Evolutionary conservation across 2,329 filamentous ascomycete genomes (phyloP).

Genomic region (Penicillium sp.): DNA sequence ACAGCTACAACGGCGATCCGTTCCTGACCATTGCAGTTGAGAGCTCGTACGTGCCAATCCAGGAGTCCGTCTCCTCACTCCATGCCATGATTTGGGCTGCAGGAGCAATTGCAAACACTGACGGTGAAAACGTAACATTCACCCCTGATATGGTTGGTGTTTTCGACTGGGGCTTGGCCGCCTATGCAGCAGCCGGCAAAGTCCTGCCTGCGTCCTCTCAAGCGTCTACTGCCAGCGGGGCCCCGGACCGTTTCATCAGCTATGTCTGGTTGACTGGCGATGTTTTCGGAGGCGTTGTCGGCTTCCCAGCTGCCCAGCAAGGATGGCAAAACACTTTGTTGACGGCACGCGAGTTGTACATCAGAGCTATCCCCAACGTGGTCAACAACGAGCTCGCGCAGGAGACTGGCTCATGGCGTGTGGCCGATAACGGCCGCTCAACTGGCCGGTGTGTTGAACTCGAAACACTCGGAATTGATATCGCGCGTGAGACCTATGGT

Average conservation of each 20-base stretch:
- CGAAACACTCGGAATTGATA: not conserved
- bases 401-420: not conserved
- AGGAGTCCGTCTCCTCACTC: not conserved
- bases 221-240: not conserved
- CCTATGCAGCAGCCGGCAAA: not conserved
- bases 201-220: not conserved
- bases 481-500: not conserved
- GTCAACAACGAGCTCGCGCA: not conserved
- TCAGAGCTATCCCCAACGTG: not conserved
- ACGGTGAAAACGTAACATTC: not conserved
- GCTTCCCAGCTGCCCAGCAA: not conserved
- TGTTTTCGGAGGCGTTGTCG: not conserved
- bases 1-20: not conserved
- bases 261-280: not conserved
- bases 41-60: not conserved
- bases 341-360: not conserved
- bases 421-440: not conserved
- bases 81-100: not conserved
- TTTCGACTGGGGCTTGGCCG: not conserved
- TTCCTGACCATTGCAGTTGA: not conserved
- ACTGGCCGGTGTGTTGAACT: not conserved
- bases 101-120: not conserved
- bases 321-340: not conserved
- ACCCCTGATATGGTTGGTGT: not conserved
- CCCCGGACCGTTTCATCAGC: not conserved